Evolutionary conservation across 2,329 filamentous ascomycete genomes (phyloP).

Genomic region (Colletotrichum sansevieriae): DNA sequence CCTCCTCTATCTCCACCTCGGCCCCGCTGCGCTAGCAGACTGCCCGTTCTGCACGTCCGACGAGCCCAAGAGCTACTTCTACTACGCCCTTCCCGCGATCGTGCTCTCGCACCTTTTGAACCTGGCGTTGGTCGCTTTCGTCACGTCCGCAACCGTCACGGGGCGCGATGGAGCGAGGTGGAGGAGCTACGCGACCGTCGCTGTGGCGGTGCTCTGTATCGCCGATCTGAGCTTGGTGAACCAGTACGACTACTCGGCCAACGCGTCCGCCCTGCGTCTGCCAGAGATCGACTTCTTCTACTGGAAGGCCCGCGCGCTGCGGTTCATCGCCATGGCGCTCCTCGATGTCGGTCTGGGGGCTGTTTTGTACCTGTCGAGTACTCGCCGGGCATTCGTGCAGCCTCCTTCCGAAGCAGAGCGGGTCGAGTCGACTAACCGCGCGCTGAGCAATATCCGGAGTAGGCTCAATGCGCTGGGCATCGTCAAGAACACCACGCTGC

Average conservation of each 20-base stretch:
- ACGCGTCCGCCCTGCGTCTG: slow-evolving; percentile 72
- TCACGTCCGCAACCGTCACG: slow-evolving; percentile 76
- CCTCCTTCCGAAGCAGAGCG: slow-evolving; percentile 74
- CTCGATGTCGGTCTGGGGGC: slow-evolving; percentile 75
- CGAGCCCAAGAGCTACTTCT: slow-evolving; percentile 77
- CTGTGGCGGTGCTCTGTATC: slow-evolving; percentile 68
- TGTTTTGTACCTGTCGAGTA: slow-evolving; percentile 81
- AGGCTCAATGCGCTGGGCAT: slow-evolving; percentile 81
- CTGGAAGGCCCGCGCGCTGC: slow-evolving; percentile 76
- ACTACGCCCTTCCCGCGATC: slow-evolving; percentile 83
- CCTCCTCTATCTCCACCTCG: slow-evolving; percentile 86
- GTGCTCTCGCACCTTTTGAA: slow-evolving; percentile 85
- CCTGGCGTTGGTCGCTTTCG: slow-evolving; percentile 77
- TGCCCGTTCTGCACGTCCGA: slow-evolving; percentile 88
- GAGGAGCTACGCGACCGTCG: slow-evolving; percentile 77
- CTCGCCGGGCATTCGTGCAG: slow-evolving; percentile 80
- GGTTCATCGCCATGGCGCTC: slow-evolving; percentile 73
- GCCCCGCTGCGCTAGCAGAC: slow-evolving; percentile 77
- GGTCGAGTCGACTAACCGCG: slow-evolving; percentile 69
- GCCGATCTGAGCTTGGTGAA: slow-evolving; percentile 76
- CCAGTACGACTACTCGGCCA: slow-evolving; percentile 74
- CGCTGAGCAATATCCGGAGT: slow-evolving; percentile 70
- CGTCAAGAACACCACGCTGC: slow-evolving; percentile 81
- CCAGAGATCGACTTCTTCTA: slow-evolving; percentile 77
- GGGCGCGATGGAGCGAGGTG: slow-evolving; percentile 75